Base-by-base conservation (phyloP, 306 rosid genomes). In the Cicer cuneatum region DNA sequence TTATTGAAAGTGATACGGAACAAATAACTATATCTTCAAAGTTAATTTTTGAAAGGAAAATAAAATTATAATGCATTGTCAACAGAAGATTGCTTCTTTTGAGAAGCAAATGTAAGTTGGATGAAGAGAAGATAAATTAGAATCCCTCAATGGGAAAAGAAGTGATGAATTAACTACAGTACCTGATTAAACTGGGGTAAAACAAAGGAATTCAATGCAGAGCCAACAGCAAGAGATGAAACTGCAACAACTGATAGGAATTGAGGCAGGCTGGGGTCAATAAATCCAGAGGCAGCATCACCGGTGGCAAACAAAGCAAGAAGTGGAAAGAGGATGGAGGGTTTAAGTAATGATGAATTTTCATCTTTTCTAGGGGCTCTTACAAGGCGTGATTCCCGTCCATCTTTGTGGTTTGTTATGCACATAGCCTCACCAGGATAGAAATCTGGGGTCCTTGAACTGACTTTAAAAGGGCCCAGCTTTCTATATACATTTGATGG, bases 391-490 rank as follows among this genome's bases (percentile, higher is more conserved):
- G 97, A 91, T 72, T 90, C 98, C 33, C 96, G 89, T 73, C 92
- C 93, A 91, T 94, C 90, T 80, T 83, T 83, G 80, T 94, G 98
- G 86, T 94, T 94, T 46, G 96, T 94, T 86, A 94, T 75, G 85
- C 91, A 88, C 91, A 94, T 83, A 79, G 98, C 93, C 82, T 91
- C 97, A 59, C 96, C 90, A 47, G 96, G 86, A 79, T 90, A 90
- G 58, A 86, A 83, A 65, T 85, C 85, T 14, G 97, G 96, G 41
- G 89, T 75, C 83, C 89, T 89, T 24, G 97, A 91, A 80, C 96
- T 91, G 76, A 94, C 81, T 79, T 86, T 94, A 37, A 94, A 74
- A 43, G 96, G 98, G 13, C 98, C 98, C 29, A 88, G 75, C 83
- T 85, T 90, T 81, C 95, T 91, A 70, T 83, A 90, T 47, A 86